Percentiles rank a stretch among this genome's conserved stretches.
Conservation (phyloP, 306 rosid genomes). For the Benincasa hispida region DNA sequence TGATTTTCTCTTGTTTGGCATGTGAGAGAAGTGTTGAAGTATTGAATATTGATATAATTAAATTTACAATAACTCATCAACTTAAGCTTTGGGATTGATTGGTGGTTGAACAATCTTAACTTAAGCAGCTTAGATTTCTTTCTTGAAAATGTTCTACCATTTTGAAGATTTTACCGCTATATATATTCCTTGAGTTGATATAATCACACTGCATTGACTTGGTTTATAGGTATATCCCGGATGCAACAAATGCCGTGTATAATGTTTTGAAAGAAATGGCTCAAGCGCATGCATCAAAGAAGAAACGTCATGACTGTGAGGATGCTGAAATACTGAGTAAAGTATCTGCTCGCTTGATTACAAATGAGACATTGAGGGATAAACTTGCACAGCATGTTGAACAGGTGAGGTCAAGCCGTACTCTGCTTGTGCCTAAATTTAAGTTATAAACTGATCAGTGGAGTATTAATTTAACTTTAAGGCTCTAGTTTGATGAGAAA, state of each 20-base stretch:
- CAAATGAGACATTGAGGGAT: conserved; percentile 61
- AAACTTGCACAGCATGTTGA: conserved; percentile 84
- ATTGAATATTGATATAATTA: too few species aligned
- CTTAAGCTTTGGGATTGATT: too few species aligned
- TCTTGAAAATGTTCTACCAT: background rate
- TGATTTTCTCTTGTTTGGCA: too few species aligned
- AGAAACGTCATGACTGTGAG: conserved; percentile 34
- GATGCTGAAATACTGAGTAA: conserved; percentile 49
- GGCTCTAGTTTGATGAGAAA: background rate
- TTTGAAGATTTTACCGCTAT: background rate
- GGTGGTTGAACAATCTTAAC: background rate
- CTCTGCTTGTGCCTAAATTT: conserved; percentile 2
- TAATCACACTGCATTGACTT: background rate
- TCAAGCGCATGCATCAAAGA: conserved; percentile 43
- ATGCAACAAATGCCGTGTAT: conserved; percentile 58
- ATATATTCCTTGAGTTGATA: conserved; percentile 7
- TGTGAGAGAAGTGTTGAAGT: too few species aligned
- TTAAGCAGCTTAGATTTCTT: background rate
- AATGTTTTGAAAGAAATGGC: conserved; percentile 53
- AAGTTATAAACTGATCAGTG: background rate
- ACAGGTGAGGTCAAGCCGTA: conserved; percentile 39
- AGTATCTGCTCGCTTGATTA: conserved; percentile 44
- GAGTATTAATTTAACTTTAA: background rate
- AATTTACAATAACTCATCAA: too few species aligned
- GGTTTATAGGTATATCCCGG: conserved; percentile 68